phyloP scores from a whole-genome alignment of 345 rosid genomes.

The Eucalyptus marginata region DNA sequence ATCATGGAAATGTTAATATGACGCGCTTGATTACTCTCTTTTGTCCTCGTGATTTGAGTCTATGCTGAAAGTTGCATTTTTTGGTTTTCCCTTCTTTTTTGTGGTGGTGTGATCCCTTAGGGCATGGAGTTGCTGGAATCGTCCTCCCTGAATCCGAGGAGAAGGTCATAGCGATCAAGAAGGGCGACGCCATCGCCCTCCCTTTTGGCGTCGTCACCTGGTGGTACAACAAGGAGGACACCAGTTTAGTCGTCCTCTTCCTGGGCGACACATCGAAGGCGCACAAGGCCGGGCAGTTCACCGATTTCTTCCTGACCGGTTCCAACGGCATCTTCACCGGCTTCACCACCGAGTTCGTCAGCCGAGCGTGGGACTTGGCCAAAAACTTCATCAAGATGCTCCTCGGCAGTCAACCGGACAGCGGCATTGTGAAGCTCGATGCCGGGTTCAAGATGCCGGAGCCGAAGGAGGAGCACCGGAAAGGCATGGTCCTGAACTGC shows the following conservation, averaged over 20 bases:
- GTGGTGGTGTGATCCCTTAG: conserved; percentile 4
- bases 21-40: background rate
- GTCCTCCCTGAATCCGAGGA: conserved; percentile 86
- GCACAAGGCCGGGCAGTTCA: conserved; percentile 70
- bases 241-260: conserved; percentile 62
- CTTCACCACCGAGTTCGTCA: conserved; percentile 63
- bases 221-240: conserved; percentile 84
- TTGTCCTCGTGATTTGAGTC: background rate
- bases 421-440: conserved; percentile 63
- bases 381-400: conserved; percentile 34
- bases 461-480: conserved; percentile 39
- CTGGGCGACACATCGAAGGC: conserved; percentile 76
- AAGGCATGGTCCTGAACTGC: conserved; percentile 64
- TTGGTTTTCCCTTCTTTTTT: too few relatives aligned
- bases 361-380: conserved; percentile 64
- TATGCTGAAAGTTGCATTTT: background rate
- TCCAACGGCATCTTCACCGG: conserved; percentile 73
- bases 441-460: conserved; percentile 37
- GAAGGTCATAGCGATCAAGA: conserved; percentile 63
- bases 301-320: conserved; percentile 71
- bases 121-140: conserved; percentile 75
- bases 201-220: conserved; percentile 90
- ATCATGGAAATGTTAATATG: background rate
- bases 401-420: conserved; percentile 32
- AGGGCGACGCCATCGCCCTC: conserved; percentile 84